Evolutionary conservation across 805 yeast genomes (phyloP).

Genomic region (Wickerhamomyces strasburgensis): DNA sequence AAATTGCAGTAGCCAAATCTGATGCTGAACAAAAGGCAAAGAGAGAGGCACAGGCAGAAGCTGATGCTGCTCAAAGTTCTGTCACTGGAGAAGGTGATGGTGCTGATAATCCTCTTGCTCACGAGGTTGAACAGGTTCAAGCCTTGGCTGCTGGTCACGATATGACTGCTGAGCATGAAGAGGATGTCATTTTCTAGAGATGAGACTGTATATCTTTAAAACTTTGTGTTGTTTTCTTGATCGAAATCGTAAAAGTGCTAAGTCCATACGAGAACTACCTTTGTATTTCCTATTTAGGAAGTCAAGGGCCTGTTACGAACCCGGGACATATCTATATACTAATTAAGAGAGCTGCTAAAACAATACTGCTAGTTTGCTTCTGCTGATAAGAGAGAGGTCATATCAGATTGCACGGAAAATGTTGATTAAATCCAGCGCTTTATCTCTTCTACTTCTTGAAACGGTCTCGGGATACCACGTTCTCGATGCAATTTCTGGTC

Average conservation of each 20-base stretch:
- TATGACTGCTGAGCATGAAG: constrained; percentile 37
- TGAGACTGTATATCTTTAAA: constrained; percentile 13
- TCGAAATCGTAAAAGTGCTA: too few species aligned
- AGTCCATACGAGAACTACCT: too few species aligned
- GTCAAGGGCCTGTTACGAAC: too few species aligned
- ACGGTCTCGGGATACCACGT: background rate
- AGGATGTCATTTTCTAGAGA: constrained; percentile 40
- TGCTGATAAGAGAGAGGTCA: too few species aligned
- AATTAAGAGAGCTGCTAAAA: too few species aligned
- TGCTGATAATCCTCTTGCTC: constrained; percentile 4
- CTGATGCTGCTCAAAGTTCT: constrained; percentile 9
- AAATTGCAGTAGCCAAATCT: constrained; percentile 24
- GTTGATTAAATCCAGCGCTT: background rate
- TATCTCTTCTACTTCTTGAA: background rate
- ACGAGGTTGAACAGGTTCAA: constrained; percentile 15
- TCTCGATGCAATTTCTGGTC: background rate
- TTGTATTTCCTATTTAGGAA: too few species aligned
- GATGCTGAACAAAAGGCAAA: constrained; percentile 28
- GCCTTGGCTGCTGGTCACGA: constrained; percentile 17
- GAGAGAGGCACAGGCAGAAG: constrained; percentile 23
- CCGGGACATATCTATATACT: too few species aligned
- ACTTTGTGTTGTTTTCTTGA: too few species aligned
- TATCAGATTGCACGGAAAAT: too few species aligned
- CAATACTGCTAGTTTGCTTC: too few species aligned
- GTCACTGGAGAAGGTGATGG: background rate